A percentile compares a stretch with the other conserved stretches of the same genome.
phyloP scores from a whole-genome alignment of 2,329 filamentous ascomycete genomes.

The Aspergillus felis region DNA sequence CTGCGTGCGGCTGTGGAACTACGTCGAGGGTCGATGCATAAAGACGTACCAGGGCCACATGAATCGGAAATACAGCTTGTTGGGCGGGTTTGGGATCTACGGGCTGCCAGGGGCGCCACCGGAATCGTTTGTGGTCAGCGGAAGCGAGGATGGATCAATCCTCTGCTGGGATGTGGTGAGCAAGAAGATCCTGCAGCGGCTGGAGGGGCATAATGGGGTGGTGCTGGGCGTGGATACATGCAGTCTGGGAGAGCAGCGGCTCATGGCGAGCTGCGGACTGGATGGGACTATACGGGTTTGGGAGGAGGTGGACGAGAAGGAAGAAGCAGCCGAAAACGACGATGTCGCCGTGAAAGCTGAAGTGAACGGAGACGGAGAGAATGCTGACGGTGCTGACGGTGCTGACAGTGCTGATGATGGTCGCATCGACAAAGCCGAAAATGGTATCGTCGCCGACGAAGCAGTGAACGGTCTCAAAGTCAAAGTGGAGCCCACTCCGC shows the following conservation, averaged over 20 bases:
- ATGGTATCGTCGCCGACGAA: background rate
- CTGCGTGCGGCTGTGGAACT: constrained; percentile 90
- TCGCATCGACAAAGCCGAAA: background rate
- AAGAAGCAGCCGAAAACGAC: background rate
- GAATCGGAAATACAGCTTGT: constrained; percentile 81
- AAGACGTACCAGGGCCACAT: constrained; percentile 96
- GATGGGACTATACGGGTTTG: constrained; percentile 62
- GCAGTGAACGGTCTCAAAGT: background rate
- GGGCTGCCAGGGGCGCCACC: constrained; percentile 32
- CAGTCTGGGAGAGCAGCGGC: constrained; percentile 43
- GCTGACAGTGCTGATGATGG: background rate
- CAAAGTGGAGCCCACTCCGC: background rate
- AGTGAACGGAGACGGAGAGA: background rate
- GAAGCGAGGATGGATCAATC: constrained; percentile 82
- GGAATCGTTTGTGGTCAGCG: constrained; percentile 68
- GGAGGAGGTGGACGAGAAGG: constrained; percentile 39
- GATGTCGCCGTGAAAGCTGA: background rate
- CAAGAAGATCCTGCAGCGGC: constrained; percentile 73
- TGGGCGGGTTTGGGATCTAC: constrained; percentile 74
- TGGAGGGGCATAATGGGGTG: constrained; percentile 55
- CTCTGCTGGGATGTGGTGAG: constrained; percentile 86
- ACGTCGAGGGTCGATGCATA: constrained; percentile 82
- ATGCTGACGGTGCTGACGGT: background rate
- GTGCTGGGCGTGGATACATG: constrained; percentile 60
- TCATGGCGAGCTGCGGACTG: constrained; percentile 60